Base-by-base conservation (phyloP, 2,329 filamentous ascomycete genomes). In the Penicillium sp. region DNA sequence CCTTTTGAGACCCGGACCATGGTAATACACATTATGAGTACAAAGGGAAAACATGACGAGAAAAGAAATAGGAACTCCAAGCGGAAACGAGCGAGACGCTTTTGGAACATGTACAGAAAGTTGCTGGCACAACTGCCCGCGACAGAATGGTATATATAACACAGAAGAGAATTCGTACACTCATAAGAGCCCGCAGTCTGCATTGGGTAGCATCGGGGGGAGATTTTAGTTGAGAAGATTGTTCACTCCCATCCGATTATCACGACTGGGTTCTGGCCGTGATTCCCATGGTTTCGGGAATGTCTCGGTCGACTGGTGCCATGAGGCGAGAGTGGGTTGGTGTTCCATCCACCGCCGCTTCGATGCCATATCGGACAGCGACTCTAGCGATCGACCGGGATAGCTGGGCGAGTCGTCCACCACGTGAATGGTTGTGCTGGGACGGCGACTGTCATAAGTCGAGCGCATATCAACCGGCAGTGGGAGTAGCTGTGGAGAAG, bases 401-500 rank as follows among this genome's bases (percentile, higher is more conserved):
- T 57, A 50, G 20, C 42, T 44, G 28, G 50, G 40, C 7, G 50
- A 52, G 35, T 60, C 57, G 4, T 60, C 57, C 5, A 50, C 30
- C 6, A 51, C 42, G 16, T 52, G 48, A 8, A 56, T 42, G 6
- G 50, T 48, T 16, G 51, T 43, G 22, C 59, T 65, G 12, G 57
- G 58, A 22, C 61, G 52, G 20, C 59, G 59, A 20, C 51, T 42
- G 18, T 64, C 60, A 28, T 64, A 61, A 23, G 56, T 56, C 17
- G 59, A 50, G 18, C 72, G 69, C n/a, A 74, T 55, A 38, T 69
- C 66, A 26, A 70, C 57, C 1, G 66, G 65, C 8, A 62, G 54
- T 6, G 64, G 60, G 38, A 65, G 55, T 5, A 65, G 52, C 32
- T 67, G 62, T 12, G 67, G 65, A 3, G 67, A 70, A 27, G 62